Base-by-base conservation (phyloP, 2,329 filamentous ascomycete species). In the Penicillium sp. region DNA sequence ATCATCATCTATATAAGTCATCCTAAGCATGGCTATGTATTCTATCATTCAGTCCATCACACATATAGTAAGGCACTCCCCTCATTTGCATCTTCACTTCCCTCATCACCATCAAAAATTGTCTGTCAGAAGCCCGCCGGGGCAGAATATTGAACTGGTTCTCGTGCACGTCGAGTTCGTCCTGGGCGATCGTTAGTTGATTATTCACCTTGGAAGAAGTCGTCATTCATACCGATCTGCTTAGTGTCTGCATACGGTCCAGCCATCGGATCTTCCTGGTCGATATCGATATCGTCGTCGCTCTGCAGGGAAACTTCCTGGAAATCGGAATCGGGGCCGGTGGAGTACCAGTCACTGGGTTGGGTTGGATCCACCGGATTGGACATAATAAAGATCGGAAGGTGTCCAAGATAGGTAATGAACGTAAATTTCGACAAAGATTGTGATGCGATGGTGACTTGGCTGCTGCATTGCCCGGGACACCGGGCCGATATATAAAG, bases 221-320 rank as follows among this genome's bases (percentile, higher is more conserved):
- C 7, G n/a, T 6, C 14, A 9, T 7, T 42, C 55, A 28, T 63
- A 67, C 65, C 62, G 14, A 66, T 46, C 44, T 63, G 58, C 36
- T 60, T 34, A 11, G 51, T 52, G 37, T 64, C 61, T 1, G 59
- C 60, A 34, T 58, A 61, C 3, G 59, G 56, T 5, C 62, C 56
- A 46, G 66, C 58, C 44, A 66, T 55, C 4, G 60, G 61, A 45
- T 63, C 57, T 2, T 66, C 62, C 20, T 49, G 51, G 2, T 42
- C 32, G 6, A 46, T 49, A 5, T 64, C 29, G 14, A 32, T 14
- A 9, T 32, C 29, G 3, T 16, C 49, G 20, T 66, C 62, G 4
- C 43, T 26, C 3, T 26, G 27, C 3, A 49, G 22, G 18, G 27
- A 42, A 20, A 13, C 18, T n/a, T 38, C 29, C 13, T n/a, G 40